These are phyloP conservation scores for Serpula lacrymans DNA, from an alignment of 768 basidiomycete species.

Conservation along the genomic window DNA sequence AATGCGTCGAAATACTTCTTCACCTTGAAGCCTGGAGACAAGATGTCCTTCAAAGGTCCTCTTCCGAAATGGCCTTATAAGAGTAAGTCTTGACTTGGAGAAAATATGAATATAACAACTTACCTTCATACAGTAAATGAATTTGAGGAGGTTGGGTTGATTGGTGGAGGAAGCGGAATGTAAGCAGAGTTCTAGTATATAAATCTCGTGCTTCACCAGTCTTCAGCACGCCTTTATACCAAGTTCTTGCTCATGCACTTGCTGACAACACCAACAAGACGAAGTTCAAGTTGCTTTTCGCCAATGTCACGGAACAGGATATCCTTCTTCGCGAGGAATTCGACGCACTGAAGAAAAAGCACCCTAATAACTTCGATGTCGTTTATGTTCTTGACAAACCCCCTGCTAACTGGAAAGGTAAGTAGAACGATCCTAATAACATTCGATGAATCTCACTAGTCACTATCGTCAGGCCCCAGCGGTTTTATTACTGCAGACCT, in stretches of 20 bases:
- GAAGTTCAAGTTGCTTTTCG: constrained; percentile 89
- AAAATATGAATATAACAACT: constrained; percentile 1
- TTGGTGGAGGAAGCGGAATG: constrained; percentile 95
- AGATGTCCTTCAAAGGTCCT: constrained; percentile 86
- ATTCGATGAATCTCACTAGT: not conserved
- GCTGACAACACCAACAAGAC: constrained; percentile 81
- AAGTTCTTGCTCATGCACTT: constrained; percentile 73
- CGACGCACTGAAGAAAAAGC: constrained; percentile 62
- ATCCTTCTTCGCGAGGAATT: constrained; percentile 83
- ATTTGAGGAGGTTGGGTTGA: constrained; percentile 81
- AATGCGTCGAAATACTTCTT: constrained; percentile 84
- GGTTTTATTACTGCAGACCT: constrained; percentile 77
- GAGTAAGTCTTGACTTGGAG: constrained; percentile 36
- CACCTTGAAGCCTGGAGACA: constrained; percentile 77
- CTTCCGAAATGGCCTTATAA: constrained; percentile 86
- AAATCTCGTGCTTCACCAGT: not conserved
- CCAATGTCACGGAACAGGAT: constrained; percentile 86
- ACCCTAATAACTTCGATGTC: constrained; percentile 72
- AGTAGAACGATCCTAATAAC: constrained; percentile 21
- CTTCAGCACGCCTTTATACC: constrained; percentile 77
- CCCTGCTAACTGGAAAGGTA: constrained; percentile 55
- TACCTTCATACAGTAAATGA: constrained; percentile 59
- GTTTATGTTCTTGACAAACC: constrained; percentile 87
- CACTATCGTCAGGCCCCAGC: constrained; percentile 42
- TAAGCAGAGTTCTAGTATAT: constrained; percentile 30